A percentile compares a stretch with the other conserved stretches of the same genome.
phyloP scores from a whole-genome alignment of 495 filamentous ascomycete species.

The Neohortaea acidophila region DNA sequence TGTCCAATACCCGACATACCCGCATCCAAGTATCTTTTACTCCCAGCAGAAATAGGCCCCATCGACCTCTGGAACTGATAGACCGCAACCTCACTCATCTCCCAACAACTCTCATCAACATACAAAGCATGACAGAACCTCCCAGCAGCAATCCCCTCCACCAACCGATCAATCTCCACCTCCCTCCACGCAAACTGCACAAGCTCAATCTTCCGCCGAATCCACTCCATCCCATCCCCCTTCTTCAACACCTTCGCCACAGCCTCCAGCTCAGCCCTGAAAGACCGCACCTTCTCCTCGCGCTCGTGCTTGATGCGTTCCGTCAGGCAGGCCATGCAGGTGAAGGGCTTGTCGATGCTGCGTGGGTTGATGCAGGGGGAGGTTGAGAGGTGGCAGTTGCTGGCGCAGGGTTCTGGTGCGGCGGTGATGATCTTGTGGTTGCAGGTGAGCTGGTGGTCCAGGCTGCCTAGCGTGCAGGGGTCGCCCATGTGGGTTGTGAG shows the following conservation, averaged over 20 bases:
- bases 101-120: neutral
- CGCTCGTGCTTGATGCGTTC: neutral
- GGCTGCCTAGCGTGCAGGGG: neutral
- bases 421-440: slow-evolving; percentile 1
- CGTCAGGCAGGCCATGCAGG: slow-evolving; percentile 1
- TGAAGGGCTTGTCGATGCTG: neutral
- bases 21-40: too few species aligned
- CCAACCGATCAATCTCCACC: neutral
- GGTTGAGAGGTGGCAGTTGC: neutral
- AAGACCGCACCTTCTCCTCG: neutral
- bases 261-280: neutral
- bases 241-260: neutral
- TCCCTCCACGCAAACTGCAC: neutral
- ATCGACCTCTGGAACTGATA: too few species aligned
- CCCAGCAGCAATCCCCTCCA: neutral
- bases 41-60: too few species aligned
- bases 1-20: too few species aligned
- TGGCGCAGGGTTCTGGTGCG: neutral
- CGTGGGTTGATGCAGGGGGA: slow-evolving; percentile 1
- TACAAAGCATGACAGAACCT: neutral
- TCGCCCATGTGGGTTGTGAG: neutral
- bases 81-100: neutral
- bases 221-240: neutral
- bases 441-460: slow-evolving; percentile 2
- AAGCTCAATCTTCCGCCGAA: neutral